Evolutionary conservation across 73 alveolate genomes (phyloP).

Genomic region (Symbiodinium natans): DNA sequence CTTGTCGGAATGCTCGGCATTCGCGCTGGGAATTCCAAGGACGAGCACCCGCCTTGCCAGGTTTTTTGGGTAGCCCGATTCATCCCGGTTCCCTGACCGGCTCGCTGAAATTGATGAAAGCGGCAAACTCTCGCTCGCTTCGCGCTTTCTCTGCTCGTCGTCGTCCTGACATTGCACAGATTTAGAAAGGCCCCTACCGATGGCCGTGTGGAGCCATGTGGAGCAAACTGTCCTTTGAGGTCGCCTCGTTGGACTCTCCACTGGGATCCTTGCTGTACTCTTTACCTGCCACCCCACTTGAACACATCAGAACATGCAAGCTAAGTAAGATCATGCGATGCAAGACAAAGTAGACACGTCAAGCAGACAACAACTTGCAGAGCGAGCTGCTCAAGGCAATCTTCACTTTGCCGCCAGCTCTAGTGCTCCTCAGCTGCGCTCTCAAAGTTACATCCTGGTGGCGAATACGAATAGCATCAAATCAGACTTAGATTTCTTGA

Average conservation of each 20-base stretch:
- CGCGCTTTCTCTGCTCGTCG: constrained; percentile 50
- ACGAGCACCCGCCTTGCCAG: constrained; percentile 51
- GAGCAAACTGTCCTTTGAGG: not conserved
- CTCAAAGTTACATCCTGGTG: too few relatives aligned
- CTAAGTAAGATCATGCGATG: too few relatives aligned
- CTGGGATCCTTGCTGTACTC: not conserved
- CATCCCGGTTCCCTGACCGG: not conserved
- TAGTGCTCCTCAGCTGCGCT: not conserved
- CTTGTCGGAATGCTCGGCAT: not conserved
- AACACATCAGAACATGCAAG: too few relatives aligned
- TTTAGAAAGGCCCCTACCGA: too few relatives aligned
- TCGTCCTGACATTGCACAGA: constrained; percentile 26
- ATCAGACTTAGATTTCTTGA: too few relatives aligned
- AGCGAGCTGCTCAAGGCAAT: not conserved
- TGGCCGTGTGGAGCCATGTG: too few relatives aligned
- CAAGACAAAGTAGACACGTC: too few relatives aligned
- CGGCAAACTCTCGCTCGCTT: constrained; percentile 49
- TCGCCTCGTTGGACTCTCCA: not conserved
- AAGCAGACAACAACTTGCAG: not conserved
- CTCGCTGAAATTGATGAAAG: not conserved
- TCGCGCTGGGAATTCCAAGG: constrained; percentile 20
- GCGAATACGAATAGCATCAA: too few relatives aligned
- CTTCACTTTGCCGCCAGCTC: not conserved
- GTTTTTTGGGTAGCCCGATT: too few relatives aligned
- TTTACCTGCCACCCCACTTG: too few relatives aligned